phyloP scores from a whole-genome alignment of 441 rosid genomes.

The Erysimum pusillum region DNA sequence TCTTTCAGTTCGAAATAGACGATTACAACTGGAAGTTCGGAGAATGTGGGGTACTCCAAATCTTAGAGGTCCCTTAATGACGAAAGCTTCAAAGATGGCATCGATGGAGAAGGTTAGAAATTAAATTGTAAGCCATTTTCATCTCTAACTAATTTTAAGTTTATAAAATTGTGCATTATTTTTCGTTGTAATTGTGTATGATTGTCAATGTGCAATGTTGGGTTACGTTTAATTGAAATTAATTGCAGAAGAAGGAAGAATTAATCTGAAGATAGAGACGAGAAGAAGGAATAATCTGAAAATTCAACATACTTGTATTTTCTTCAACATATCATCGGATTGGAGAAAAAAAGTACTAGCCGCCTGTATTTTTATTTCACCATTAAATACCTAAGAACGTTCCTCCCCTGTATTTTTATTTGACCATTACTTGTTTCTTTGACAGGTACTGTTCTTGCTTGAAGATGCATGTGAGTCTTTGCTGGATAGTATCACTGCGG shows the following conservation, averaged over 20 bases:
- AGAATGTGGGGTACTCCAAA: constrained; percentile 5
- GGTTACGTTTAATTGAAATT: neutral
- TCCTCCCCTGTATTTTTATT: too few species aligned
- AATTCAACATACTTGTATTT: too few species aligned
- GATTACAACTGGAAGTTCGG: neutral
- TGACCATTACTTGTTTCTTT: too few species aligned
- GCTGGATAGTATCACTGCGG: too few species aligned
- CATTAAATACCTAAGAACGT: too few species aligned
- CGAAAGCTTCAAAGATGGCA: neutral
- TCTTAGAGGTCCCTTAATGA: constrained; percentile 7
- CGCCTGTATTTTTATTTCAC: too few species aligned
- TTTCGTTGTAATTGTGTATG: neutral
- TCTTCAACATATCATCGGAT: too few species aligned
- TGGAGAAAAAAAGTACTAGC: too few species aligned
- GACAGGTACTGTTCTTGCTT: too few species aligned
- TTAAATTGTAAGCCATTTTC: too few species aligned
- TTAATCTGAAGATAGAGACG: neutral
- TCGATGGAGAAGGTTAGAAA: neutral
- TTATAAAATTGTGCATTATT: neutral
- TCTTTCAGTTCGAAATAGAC: neutral
- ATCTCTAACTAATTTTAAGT: neutral
- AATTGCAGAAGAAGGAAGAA: neutral
- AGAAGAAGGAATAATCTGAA: neutral
- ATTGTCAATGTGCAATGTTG: too few species aligned
- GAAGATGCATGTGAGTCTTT: too few species aligned